Evolutionary conservation across 2,329 filamentous ascomycete genomes (phyloP), one percentile per base, ranked within the genome.

Genomic region (Coniella lustricola): DNA sequence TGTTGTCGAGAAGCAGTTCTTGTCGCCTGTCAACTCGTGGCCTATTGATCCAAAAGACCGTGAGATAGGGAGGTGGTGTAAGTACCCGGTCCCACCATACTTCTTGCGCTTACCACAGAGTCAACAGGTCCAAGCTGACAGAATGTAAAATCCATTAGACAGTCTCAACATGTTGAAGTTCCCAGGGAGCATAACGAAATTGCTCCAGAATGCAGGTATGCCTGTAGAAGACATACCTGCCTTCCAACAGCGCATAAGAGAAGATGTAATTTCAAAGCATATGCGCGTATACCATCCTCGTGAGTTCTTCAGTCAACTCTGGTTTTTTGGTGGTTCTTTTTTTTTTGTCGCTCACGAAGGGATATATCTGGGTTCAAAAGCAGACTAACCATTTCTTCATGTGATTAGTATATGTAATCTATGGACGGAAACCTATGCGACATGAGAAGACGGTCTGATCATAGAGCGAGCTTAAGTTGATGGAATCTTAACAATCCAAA

Each of bases 1-100:
- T 32, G 56, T 63, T 3, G 53, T 55, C 29, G 59, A 64, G 39
- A 56, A 59, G 22, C 44, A 40, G 17, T 39, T 46, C 35, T 17
- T 40, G 3, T 39, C 35, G 3, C 44, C 44, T 14, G 44, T 46
- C 29, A 46, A 46, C 18, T 29, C 16, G 14, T 46, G 44, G 44
- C 44, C 44, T 5, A 9, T 40, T 12, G 44, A 46, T 16, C 44
- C 31, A 9, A 32, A 22, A 8, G 44, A 46, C 12, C 25, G 33
- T n/a, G n/a, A 12, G 25, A 22, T 46, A 13, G 44, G 44, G 20
- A 39, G 39, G 21, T 46, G 44, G 44, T 46, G 42, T 44, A 44
- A 3, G 42, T 29, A n/a, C n/a, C n/a, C n/a, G n/a, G n/a, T n/a
- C n/a, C n/a, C n/a, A n/a, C n/a, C n/a, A n/a, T n/a, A n/a, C n/a